A percentile compares a stretch with the other conserved stretches of the same genome.
phyloP scores from a whole-genome alignment of 208 protist genomes.

The Leishmania arabica region DNA sequence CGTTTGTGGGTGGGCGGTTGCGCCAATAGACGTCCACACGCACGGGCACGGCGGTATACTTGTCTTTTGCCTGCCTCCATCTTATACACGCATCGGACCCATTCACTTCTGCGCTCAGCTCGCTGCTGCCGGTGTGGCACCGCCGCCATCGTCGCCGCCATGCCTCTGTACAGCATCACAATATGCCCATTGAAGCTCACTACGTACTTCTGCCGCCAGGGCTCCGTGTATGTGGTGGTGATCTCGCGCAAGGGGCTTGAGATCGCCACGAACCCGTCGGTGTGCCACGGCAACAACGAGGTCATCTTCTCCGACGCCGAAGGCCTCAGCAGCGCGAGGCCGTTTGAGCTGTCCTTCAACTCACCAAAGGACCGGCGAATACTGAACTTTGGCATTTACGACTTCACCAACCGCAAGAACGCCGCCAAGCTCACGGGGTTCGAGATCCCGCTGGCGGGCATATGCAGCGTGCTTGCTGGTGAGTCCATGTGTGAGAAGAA shows the following conservation, averaged over 20 bases:
- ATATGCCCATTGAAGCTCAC: constrained; percentile 76
- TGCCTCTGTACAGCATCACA: constrained; percentile 80
- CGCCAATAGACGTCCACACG: neutral
- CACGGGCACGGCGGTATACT: neutral
- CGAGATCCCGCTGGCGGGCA: constrained; percentile 82
- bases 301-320: constrained; percentile 69
- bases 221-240: constrained; percentile 68
- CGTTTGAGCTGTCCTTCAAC: constrained; percentile 78
- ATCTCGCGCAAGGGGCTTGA: constrained; percentile 78
- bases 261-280: constrained; percentile 61
- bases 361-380: constrained; percentile 81
- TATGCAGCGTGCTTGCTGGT: constrained; percentile 86
- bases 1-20: neutral
- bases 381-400: constrained; percentile 79
- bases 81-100: neutral
- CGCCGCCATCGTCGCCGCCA: constrained; percentile 9
- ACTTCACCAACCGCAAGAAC: constrained; percentile 82
- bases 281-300: constrained; percentile 62
- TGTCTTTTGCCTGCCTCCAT: neutral
- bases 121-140: neutral
- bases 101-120: neutral
- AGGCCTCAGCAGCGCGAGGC: constrained; percentile 42
- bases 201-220: constrained; percentile 72
- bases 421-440: constrained; percentile 83
- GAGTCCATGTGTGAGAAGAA: constrained; percentile 90